Base-by-base conservation (phyloP, 257 asterid genomes). In the Ophiorrhiza pumila region DNA sequence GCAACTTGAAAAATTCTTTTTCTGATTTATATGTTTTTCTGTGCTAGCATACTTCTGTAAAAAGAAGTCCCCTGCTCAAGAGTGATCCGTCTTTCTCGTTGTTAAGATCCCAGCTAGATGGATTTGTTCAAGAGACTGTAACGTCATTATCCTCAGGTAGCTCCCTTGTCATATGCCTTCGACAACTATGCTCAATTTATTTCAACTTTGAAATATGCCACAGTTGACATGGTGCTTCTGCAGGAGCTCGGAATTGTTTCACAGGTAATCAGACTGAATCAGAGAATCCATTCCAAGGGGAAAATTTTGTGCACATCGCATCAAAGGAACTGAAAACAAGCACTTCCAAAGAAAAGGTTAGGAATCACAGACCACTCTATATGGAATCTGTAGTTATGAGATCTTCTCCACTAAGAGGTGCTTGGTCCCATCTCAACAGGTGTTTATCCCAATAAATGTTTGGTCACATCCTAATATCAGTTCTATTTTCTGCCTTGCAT, bases 281-380 rank as follows among this genome's bases (percentile, higher is more conserved):
- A 59, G 82, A 63, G 61, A 77, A 80, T 77, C 84, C 84, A 83
- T 45, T 65, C 76, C 39, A 43, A 18, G 79, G 66, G 11, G 71
- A 69, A 70, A 74, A 59, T 41, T 31, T 65, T 50, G 83, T 78
- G 76, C 77, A 79, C 67, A 77, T 76, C 68, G 79, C 81, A 79
- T 73, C 83, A 37, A 86, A 79, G 82, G 83, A 83, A 73, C 87
- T 68, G 77, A 91, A 85, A 72, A 71, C 86, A 77, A 91, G 84
- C 78, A 62, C 74, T 22, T 82, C 74, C 13, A 83, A 76, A 56
- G 88, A 78, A 74, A 91, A 91, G 97, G 97, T 93, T 58, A 42
- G 82, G 11, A 66, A 70, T 62, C 69, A 42, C 25, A 13, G 18
- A 62, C 42, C 50, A 37, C 50, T 46, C 46, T 37, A 22, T 65